These are phyloP conservation scores for Cryomyces minteri DNA, from an alignment of 495 filamentous ascomycete species.

Conservation along the genomic window DNA sequence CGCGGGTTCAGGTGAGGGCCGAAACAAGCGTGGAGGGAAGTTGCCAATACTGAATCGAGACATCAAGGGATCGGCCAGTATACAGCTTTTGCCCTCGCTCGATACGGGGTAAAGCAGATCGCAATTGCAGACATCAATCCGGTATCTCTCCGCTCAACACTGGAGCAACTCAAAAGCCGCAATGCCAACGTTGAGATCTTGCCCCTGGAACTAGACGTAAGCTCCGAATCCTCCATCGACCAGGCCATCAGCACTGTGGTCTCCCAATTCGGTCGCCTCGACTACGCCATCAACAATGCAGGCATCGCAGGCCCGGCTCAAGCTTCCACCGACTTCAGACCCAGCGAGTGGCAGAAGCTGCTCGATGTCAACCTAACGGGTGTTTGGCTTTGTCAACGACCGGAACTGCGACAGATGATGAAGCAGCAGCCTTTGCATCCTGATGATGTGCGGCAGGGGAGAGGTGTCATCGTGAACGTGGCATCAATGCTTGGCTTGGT, in stretches of 20 bases:
- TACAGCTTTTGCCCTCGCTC: conserved; percentile 19
- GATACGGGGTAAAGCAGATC: conserved; percentile 18
- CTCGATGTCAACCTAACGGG: conserved; percentile 13
- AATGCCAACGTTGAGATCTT: conserved; percentile 16
- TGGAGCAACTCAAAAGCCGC: conserved; percentile 9
- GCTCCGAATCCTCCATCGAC: conserved; percentile 12
- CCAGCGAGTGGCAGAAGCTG: conserved; percentile 14
- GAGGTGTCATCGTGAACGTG: conserved; percentile 18
- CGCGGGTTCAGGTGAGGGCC: conserved; percentile 19
- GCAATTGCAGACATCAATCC: conserved; percentile 19
- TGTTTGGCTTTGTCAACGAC: conserved; percentile 12
- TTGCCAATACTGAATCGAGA: background rate
- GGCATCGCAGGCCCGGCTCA: conserved; percentile 12
- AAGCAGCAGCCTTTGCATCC: background rate
- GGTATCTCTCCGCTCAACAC: conserved; percentile 6
- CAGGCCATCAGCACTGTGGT: conserved; percentile 15
- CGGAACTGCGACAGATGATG: conserved; percentile 11
- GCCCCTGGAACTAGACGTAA: conserved; percentile 16
- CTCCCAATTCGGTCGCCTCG: conserved; percentile 12
- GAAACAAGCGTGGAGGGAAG: background rate
- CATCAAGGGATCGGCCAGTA: conserved; percentile 20
- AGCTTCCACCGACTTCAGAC: conserved; percentile 16
- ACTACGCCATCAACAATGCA: conserved; percentile 16
- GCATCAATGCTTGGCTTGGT: conserved; percentile 17
- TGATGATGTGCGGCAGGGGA: background rate